Conservation (phyloP, 1,284 basidiomycete species). For the Cutaneotrichosporon mucoides region DNA sequence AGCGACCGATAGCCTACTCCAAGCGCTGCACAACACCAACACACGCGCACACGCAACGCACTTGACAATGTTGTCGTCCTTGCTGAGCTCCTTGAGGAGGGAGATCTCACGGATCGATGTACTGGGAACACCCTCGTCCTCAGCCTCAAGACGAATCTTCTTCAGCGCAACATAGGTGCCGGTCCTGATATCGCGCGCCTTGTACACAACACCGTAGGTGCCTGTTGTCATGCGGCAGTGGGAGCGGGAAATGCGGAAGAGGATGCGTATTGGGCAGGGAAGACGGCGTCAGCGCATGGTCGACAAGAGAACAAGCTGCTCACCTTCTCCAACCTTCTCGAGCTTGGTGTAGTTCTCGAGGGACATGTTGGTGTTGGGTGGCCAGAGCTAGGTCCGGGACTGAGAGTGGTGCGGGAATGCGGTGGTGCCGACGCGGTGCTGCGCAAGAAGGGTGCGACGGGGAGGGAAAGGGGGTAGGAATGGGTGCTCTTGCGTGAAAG, state of each 20-base stretch:
- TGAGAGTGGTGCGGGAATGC: no score
- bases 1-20: no score
- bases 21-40: no score
- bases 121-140: slow-evolving; percentile 89
- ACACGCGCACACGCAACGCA: slow-evolving; percentile 20
- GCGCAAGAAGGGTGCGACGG: no score
- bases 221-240: slow-evolving; percentile 55
- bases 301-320: slow-evolving; percentile 9
- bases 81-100: slow-evolving; percentile 84
- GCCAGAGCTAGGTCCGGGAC: no score
- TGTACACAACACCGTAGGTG: slow-evolving; percentile 98
- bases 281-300: neutral
- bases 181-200: slow-evolving; percentile 71
- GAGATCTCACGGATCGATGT: slow-evolving; percentile 98
- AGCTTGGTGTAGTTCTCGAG: slow-evolving; percentile 59
- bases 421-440: no score
- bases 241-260: no score
- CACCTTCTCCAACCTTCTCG: slow-evolving; percentile 69
- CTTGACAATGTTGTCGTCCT: slow-evolving; percentile 90
- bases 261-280: neutral
- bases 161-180: slow-evolving; percentile 87
- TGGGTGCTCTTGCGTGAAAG: no score
- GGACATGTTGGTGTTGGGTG: slow-evolving; percentile 27
- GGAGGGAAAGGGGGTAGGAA: no score
- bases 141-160: slow-evolving; percentile 95